Conservation (phyloP, 2,329 filamentous ascomycete genomes). For the Fusarium penzigii region DNA sequence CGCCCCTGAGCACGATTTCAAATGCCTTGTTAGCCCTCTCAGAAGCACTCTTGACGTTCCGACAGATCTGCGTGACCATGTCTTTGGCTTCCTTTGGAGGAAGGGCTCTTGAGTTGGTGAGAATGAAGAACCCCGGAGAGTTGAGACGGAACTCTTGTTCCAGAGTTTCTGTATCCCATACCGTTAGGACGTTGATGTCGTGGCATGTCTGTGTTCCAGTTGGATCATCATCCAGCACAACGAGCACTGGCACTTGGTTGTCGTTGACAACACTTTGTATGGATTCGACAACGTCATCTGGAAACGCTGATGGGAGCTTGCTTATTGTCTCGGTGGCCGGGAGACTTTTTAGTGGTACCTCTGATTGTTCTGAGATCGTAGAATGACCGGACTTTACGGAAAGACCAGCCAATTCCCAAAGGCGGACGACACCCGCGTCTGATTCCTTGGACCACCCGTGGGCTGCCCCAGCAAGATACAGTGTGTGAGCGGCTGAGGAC, state of each 20-base stretch:
- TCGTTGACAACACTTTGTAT: slow-evolving; percentile 17
- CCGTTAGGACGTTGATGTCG: slow-evolving; percentile 54
- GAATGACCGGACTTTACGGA: slow-evolving; percentile 18
- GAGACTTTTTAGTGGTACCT: slow-evolving; percentile 2
- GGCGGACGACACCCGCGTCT: slow-evolving; percentile 36
- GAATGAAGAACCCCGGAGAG: slow-evolving; percentile 55
- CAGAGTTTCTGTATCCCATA: slow-evolving; percentile 51
- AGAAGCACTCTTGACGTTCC: slow-evolving; percentile 47
- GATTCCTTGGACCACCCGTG: slow-evolving; percentile 36
- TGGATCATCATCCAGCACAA: slow-evolving; percentile 55
- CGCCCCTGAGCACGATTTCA: slow-evolving; percentile 57
- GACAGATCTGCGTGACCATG: slow-evolving; percentile 52
- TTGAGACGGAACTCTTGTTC: slow-evolving; percentile 43
- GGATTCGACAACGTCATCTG: slow-evolving; percentile 20
- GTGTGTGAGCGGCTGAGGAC: slow-evolving; percentile 32
- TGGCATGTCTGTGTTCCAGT: slow-evolving; percentile 65
- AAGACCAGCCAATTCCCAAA: slow-evolving; percentile 38
- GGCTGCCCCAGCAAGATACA: slow-evolving; percentile 35
- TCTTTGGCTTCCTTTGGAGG: slow-evolving; percentile 46
- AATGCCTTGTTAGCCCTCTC: slow-evolving; percentile 40
- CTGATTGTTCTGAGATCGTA: background rate
- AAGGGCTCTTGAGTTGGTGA: slow-evolving; percentile 60
- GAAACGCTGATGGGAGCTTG: slow-evolving; percentile 24
- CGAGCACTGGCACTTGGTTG: slow-evolving; percentile 33
- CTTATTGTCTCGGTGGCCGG: slow-evolving; percentile 24